Percentiles rank a stretch among this genome's conserved stretches.
Evolutionary conservation across 305 asterid genomes (phyloP).

Genomic region (Fraxinus ornus): DNA sequence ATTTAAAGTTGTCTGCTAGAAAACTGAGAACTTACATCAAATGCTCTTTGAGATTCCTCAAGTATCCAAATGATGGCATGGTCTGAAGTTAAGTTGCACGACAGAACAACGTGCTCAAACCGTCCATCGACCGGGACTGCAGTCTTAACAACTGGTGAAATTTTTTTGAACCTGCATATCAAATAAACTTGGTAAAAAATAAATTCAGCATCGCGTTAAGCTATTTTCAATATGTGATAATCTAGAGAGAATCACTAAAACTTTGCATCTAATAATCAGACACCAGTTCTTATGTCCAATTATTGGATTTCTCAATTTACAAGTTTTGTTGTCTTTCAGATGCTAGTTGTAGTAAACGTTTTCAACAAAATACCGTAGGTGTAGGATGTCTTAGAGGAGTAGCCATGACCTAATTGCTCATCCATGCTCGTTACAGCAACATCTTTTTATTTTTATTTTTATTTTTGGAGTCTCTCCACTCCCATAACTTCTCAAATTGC

Average conservation of each 20-base stretch:
- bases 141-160: constrained; percentile 73
- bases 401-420: background rate
- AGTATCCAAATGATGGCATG: constrained; percentile 75
- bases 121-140: constrained; percentile 99
- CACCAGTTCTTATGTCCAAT: background rate
- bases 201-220: constrained; percentile 2
- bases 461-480: background rate
- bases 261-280: background rate
- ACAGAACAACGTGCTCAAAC: constrained; percentile 93
- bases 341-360: background rate
- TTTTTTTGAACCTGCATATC: constrained; percentile 63
- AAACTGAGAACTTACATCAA: constrained; percentile 57
- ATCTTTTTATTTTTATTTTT: background rate
- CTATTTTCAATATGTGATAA: background rate
- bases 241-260: background rate
- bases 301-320: background rate
- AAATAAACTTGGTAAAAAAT: constrained; percentile 16
- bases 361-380: background rate
- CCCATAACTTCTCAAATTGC: background rate
- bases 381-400: background rate
- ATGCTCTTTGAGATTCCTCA: constrained; percentile 71
- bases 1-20: background rate
- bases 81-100: constrained; percentile 79
- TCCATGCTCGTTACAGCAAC: background rate
- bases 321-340: background rate